These are phyloP conservation scores for Fusarium musae DNA, from an alignment of 2,329 filamentous ascomycete species.

Conservation along the genomic window DNA sequence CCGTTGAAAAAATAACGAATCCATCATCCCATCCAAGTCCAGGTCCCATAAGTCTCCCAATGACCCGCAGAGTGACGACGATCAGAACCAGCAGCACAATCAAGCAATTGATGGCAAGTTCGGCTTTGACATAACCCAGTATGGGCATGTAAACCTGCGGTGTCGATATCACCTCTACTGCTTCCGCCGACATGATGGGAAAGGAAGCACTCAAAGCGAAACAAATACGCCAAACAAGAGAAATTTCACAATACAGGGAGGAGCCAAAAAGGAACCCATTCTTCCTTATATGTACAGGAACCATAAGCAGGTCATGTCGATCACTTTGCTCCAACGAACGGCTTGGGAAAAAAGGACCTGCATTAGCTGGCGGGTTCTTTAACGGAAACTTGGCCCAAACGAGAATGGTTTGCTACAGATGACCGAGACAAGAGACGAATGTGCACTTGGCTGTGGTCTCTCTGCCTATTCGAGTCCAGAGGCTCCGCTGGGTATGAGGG, in stretches of 20 bases:
- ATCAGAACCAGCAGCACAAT: constrained; percentile 46
- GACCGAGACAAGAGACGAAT: constrained; percentile 1
- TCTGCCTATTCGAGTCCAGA: not conserved
- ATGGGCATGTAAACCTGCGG: constrained; percentile 26
- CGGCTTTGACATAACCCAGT: constrained; percentile 41
- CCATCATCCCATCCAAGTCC: constrained; percentile 50
- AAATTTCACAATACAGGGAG: not conserved
- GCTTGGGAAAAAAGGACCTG: constrained; percentile 11
- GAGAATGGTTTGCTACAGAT: not conserved
- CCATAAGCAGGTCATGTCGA: constrained; percentile 16
- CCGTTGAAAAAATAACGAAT: constrained; percentile 44
- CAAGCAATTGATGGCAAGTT: constrained; percentile 47
- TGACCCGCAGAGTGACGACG: constrained; percentile 44
- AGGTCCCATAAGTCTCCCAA: constrained; percentile 46
- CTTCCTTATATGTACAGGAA: constrained; percentile 28
- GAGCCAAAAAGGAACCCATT: not conserved
- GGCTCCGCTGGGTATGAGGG: not conserved
- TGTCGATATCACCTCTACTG: constrained; percentile 24
- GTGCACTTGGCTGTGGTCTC: not conserved
- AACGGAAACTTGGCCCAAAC: not conserved
- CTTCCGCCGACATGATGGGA: constrained; percentile 12
- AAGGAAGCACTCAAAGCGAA: constrained; percentile 8
- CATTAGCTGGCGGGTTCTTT: constrained; percentile 5
- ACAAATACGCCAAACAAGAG: constrained; percentile 1
- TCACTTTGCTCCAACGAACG: constrained; percentile 8